Percentiles rank a stretch among this genome's conserved stretches.
Conservation (phyloP, 805 yeast species). For the Nakazawaea ernobii region DNA sequence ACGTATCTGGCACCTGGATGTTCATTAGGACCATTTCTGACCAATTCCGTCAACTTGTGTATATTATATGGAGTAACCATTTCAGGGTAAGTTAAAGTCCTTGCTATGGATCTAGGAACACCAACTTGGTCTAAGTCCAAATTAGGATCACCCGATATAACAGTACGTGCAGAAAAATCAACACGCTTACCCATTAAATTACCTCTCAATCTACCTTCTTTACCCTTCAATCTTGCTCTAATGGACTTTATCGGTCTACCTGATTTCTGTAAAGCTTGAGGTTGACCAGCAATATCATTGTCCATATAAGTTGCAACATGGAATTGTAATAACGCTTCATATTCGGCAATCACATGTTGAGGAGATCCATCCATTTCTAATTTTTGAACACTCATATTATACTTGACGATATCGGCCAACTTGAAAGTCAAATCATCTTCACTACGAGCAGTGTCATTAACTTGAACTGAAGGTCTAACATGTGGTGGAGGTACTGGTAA, state of each 20-base stretch:
- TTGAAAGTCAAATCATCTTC: conserved; percentile 98
- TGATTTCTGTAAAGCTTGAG: conserved; percentile 96
- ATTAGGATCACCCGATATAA: conserved; percentile 98
- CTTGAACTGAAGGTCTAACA: conserved; percentile 97
- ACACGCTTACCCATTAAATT: conserved; percentile 99
- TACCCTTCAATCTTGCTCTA: conserved; percentile 99
- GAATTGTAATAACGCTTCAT: conserved; percentile 90
- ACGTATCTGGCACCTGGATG: conserved; percentile 99
- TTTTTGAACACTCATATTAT: conserved; percentile 94
- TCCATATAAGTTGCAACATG: conserved; percentile 99
- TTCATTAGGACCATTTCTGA: conserved; percentile 97
- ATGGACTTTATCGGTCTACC: conserved; percentile 98
- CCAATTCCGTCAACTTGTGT: conserved; percentile 86
- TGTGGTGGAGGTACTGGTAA: conserved; percentile 99
- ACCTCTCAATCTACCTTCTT: conserved; percentile 98
- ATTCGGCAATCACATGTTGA: conserved; percentile 94
- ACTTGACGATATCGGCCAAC: conserved; percentile 93
- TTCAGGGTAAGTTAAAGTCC: conserved; percentile 94
- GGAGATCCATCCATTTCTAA: conserved; percentile 99
- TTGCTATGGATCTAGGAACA: conserved; percentile 95
- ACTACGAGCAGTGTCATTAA: conserved; percentile 96
- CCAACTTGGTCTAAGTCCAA: conserved; percentile 98
- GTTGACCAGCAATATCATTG: conserved; percentile 99
- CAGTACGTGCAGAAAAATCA: conserved; percentile 97
- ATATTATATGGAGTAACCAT: conserved; percentile 97